These are phyloP conservation scores for Cordyceps tenuipes DNA, from an alignment of 2,329 filamentous ascomycete genomes.

Conservation along the genomic window DNA sequence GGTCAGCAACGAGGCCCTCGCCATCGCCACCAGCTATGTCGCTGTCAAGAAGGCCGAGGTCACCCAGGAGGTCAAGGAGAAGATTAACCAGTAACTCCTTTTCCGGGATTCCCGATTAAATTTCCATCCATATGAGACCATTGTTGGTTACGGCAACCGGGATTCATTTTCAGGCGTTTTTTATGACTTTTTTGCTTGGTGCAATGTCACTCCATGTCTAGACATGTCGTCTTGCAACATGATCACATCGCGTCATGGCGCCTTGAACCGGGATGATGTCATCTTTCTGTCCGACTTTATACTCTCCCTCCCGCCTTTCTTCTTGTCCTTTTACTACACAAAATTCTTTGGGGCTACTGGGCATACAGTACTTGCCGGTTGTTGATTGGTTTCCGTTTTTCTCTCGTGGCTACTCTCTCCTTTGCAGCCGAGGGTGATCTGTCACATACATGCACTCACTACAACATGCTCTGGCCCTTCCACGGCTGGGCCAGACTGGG, in stretches of 20 bases:
- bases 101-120: background rate
- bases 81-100: constrained; percentile 33
- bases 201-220: constrained; percentile 1
- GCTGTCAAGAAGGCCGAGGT: constrained; percentile 54
- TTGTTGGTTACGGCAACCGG: background rate
- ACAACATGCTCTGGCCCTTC: background rate
- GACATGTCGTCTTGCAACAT: background rate
- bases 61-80: constrained; percentile 47
- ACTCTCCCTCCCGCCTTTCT: background rate
- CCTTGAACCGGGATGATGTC: background rate
- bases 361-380: constrained; percentile 11
- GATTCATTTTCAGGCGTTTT: constrained; percentile 8
- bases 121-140: background rate
- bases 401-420: background rate
- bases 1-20: constrained; percentile 56
- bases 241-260: background rate
- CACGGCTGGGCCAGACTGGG: background rate
- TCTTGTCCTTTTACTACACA: background rate
- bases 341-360: background rate
- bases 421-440: background rate
- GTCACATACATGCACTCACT: background rate
- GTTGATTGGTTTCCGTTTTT: constrained; percentile 10
- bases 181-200: background rate
- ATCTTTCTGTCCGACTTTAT: background rate
- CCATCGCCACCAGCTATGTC: constrained; percentile 51